Base-by-base conservation (phyloP, 805 yeast genomes). In the Candida morakotiae region DNA sequence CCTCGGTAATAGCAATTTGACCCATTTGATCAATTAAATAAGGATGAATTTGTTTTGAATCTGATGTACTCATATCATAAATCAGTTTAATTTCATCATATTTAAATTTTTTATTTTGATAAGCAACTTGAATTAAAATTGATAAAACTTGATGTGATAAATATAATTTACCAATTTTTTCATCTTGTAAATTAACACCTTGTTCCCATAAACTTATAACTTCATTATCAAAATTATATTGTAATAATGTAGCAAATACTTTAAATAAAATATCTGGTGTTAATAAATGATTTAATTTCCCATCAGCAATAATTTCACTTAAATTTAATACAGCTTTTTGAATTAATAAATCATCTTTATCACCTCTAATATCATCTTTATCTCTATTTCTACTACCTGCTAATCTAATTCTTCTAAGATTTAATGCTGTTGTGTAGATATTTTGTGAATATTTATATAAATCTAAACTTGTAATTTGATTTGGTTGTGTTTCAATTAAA, bases 21-120 rank as follows among this genome's bases (percentile, higher is more conserved):
- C 87, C 83, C 77, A 86, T 79, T 35, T 89, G 83, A 31, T 77
- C 77, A 34, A 77, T 70, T 39, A 86, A 68, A 36, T 77, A 76
- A 38, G 64, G 67, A 44, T 64, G 64, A 25, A 66, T 47, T 11
- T 51, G 52, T 24, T 55, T 54, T 14, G 44, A 44, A 2, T 53
- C 55, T 15, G 48, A 51, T 32, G 68, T 67, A 39, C 62, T 60
- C 38, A 67, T 58, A 46, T 75, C 72, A 53, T 71, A 83, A 46
- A 84, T 65, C 19, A 64, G 56, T 55, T 77, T 70, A 38, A 83
- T 65, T 49, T 83, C 87, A 26, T 74, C 76, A 50, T 80, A 83
- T 9, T 67, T 52, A 42, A 73, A 73, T 37, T 81, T 73, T 35
- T 83, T 81, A 35, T 73, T 68, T 39, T 77, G 77, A 47, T 70